Evolutionary conservation across 768 basidiomycete genomes (phyloP).

Genomic region (Trametes punicea): DNA sequence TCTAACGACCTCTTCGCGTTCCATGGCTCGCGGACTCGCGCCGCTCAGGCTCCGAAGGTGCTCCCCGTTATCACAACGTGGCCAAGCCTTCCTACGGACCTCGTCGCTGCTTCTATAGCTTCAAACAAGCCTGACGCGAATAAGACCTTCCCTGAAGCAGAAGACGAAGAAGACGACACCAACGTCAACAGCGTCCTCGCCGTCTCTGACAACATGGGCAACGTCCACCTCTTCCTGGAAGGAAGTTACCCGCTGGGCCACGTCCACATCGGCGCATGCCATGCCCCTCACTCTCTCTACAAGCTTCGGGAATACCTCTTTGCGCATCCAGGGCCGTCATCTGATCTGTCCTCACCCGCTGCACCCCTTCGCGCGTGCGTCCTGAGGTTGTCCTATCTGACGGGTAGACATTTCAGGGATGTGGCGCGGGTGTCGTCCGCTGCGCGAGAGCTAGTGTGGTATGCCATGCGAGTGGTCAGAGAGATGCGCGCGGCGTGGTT

Average conservation of each 20-base stretch:
- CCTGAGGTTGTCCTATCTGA: slow-evolving; percentile 57
- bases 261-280: slow-evolving; percentile 36
- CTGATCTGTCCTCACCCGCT: slow-evolving; percentile 24
- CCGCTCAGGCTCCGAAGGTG: slow-evolving; percentile 39
- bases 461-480: slow-evolving; percentile 62
- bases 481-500: slow-evolving; percentile 75
- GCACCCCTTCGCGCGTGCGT: slow-evolving; percentile 41
- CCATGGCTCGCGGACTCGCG: slow-evolving; percentile 60
- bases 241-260: slow-evolving; percentile 71
- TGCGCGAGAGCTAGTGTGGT: slow-evolving; percentile 69
- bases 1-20: slow-evolving; percentile 81
- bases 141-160: slow-evolving; percentile 29
- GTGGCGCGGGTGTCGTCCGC: slow-evolving; percentile 69
- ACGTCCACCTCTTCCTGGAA: slow-evolving; percentile 66
- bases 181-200: slow-evolving; percentile 58
- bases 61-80: slow-evolving; percentile 65
- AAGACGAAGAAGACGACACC: slow-evolving; percentile 48
- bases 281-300: slow-evolving; percentile 34
- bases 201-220: slow-evolving; percentile 55
- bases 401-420: slow-evolving; percentile 54
- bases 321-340: slow-evolving; percentile 42
- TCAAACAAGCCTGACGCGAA: slow-evolving; percentile 36
- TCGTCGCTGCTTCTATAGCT: slow-evolving; percentile 58
- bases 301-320: slow-evolving; percentile 49
- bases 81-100: slow-evolving; percentile 62